phyloP scores from a whole-genome alignment of 257 asterid species.

The Gentiana dahurica region DNA sequence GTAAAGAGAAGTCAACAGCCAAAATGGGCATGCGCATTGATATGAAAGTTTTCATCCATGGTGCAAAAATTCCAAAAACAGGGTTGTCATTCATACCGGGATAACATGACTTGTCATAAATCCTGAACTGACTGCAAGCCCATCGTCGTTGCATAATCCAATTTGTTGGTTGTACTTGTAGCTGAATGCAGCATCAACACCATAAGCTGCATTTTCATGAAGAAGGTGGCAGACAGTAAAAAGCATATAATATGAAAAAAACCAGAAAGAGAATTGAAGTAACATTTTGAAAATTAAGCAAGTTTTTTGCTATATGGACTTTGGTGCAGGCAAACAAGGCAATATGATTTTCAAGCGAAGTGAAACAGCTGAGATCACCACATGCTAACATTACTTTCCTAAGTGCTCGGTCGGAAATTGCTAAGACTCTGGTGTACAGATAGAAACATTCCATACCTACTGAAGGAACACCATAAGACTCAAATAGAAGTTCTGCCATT shows the following conservation, averaged over 20 bases:
- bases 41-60: too few relatives aligned
- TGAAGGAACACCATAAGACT: conserved; percentile 95
- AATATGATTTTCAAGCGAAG: too few relatives aligned
- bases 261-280: too few relatives aligned
- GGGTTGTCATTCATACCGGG: conserved; percentile 58
- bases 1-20: too few relatives aligned
- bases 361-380: too few relatives aligned
- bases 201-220: conserved; percentile 58
- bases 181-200: conserved; percentile 93
- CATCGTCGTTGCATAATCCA: conserved; percentile 62
- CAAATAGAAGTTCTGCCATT: conserved; percentile 97
- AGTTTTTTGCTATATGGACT: neutral
- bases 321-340: too few relatives aligned
- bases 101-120: conserved; percentile 83
- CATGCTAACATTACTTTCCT: too few relatives aligned
- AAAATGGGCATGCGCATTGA: too few relatives aligned
- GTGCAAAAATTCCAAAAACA: neutral
- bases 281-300: neutral
- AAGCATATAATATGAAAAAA: too few relatives aligned
- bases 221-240: neutral
- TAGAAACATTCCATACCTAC: conserved; percentile 39
- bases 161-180: conserved; percentile 74
- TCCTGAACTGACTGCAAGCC: conserved; percentile 88
- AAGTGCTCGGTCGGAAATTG: neutral
- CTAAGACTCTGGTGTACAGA: conserved; percentile 5